Conservation (phyloP, 345 rosid genomes). For the Schrenkiella parvula region DNA sequence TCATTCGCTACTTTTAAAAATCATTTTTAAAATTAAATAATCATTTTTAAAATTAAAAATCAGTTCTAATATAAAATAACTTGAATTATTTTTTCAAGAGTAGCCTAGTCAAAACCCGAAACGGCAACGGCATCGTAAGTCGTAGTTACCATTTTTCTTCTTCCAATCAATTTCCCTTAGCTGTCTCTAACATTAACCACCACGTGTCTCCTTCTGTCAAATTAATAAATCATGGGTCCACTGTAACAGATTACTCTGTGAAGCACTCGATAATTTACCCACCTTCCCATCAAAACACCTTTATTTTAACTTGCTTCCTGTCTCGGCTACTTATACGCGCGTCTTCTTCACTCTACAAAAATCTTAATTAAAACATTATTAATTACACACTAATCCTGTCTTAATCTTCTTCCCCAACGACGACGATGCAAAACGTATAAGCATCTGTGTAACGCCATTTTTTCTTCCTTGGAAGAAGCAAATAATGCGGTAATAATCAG, state of each 20-base stretch:
- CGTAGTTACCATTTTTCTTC: neutral
- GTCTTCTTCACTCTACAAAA: conserved; percentile 21
- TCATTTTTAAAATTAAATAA: no score
- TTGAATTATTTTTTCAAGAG: no score
- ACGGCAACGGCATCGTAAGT: neutral
- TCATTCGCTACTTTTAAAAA: neutral
- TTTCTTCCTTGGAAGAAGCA: neutral
- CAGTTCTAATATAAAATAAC: no score
- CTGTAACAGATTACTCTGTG: neutral
- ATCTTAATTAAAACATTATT: neutral
- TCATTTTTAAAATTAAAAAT: no score
- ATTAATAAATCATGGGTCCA: conserved; percentile 24
- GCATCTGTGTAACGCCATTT: neutral
- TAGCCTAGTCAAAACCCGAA: neutral
- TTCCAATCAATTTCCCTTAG: neutral
- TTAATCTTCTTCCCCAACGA: neutral
- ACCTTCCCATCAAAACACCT: neutral
- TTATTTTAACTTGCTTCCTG: conserved; percentile 28
- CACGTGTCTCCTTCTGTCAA: conserved; percentile 20
- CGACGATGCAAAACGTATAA: conserved; percentile 13
- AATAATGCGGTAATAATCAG: neutral
- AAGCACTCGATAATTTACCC: conserved; percentile 1
- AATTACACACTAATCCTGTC: neutral
- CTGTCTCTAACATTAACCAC: conserved; percentile 17
- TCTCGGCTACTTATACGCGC: conserved; percentile 26